Evolutionary conservation across 352 stramenopile genomes (phyloP), one percentile per base, ranked within the genome.

Genomic region (Phytophthora cactorum): DNA sequence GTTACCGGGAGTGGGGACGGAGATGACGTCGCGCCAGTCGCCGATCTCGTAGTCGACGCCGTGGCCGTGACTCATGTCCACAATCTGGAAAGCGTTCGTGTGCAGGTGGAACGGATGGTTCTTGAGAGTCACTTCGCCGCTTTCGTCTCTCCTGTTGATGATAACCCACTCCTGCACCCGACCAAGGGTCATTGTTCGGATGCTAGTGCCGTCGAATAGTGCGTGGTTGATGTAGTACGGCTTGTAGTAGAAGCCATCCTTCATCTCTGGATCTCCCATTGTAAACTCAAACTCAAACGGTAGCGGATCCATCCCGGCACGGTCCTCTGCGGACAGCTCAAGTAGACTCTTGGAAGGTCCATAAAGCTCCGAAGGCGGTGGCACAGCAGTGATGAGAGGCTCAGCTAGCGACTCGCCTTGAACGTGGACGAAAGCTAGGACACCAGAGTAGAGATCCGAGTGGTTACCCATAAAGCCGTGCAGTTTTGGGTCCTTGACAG

Each of bases 21-120:
- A 76, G 34, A 96, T 92, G 27, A 89, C 88, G 63, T 96, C 88
- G 46, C 88, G 79, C 84, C 84, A 95, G 59, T 95, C 86, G 3
- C 89, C 87, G 8, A 95, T 66, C 39, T 78, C 58, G 64, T 93
- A 93, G 74, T 95, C 87, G 7, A 90, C 51, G 12, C 81, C 81
- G 15, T 81, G 71, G 14, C 81, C 84, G 50, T 92, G 82, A 32
- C 78, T 88, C 74, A 91, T 82, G 25, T 73, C 72, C 12, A 94
- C 77, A 58, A 96, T 79, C 72, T 95, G 87, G 72, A 94, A 93
- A 27, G 86, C 80, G 56, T 93, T 95, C 27, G 86, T 92, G 70
- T 96, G 89, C 57, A 95, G 61, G 66, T 95, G 89, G 60, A 95
- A 96, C 52, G 89, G 89, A 54, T 96, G 89, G 52, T 93, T 93